phyloP scores from a whole-genome alignment of 345 rosid species.

The Jatropha curcas region DNA sequence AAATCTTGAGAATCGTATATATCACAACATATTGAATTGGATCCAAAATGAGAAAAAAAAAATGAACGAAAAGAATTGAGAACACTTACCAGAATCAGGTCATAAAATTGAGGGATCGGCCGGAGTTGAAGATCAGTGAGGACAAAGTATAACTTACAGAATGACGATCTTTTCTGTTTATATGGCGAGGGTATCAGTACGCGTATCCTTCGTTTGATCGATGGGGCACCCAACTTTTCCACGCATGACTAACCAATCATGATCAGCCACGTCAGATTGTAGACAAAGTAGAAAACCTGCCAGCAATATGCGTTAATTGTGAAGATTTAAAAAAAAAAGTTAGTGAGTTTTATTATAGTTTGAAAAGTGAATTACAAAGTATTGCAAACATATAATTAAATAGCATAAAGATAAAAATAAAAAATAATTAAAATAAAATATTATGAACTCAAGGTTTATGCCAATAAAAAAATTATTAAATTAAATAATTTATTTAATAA shows the following conservation, averaged over 20 bases:
- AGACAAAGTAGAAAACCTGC: not conserved
- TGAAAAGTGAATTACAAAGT: no score
- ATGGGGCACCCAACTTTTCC: not conserved
- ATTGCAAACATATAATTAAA: no score
- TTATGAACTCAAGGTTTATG: no score
- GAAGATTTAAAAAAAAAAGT: no score
- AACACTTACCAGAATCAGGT: constrained; percentile 9
- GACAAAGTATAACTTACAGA: not conserved
- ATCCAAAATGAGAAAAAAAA: not conserved
- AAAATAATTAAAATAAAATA: no score
- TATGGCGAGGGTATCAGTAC: not conserved
- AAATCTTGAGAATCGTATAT: not conserved
- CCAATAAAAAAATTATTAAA: no score
- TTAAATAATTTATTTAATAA: no score
- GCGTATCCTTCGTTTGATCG: no score
- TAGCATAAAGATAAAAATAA: no score
- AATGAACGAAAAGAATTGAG: not conserved
- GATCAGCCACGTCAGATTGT: constrained; percentile 14
- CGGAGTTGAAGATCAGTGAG: no score
- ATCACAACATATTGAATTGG: not conserved
- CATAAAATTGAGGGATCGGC: not conserved
- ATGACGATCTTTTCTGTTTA: not conserved
- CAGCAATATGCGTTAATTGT: no score
- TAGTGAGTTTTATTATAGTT: no score
- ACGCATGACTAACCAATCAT: constrained; percentile 13